phyloP scores from a whole-genome alignment of 2,329 filamentous ascomycete species.

The Salinomyces thailandicus region DNA sequence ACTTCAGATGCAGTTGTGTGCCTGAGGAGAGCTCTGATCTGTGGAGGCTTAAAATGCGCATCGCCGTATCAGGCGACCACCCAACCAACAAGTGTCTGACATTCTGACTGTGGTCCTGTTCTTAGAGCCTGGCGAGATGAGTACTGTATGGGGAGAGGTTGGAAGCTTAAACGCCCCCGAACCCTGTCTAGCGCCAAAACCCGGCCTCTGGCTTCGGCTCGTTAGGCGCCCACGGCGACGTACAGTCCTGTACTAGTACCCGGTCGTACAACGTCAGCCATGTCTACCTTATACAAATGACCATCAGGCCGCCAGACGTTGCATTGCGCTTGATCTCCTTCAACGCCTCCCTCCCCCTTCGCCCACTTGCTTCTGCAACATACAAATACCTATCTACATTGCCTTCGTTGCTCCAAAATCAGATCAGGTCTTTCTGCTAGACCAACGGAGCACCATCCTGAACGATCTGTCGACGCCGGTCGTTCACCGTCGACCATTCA shows the following conservation, averaged over 20 bases:
- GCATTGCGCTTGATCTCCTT: not conserved
- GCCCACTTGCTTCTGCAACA: too few relatives aligned
- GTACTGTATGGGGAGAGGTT: constrained; percentile 1
- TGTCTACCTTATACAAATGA: constrained; percentile 23
- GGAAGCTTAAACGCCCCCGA: not conserved
- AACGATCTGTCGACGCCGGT: too few relatives aligned
- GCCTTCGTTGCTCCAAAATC: not conserved
- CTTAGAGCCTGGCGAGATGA: not conserved
- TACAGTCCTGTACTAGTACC: too few relatives aligned
- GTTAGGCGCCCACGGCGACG: constrained; percentile 4
- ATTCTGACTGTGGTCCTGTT: not conserved
- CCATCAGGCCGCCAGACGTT: not conserved
- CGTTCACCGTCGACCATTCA: too few relatives aligned
- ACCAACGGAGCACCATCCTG: not conserved
- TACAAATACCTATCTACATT: not conserved
- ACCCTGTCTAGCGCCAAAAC: constrained; percentile 2
- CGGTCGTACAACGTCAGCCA: constrained; percentile 17
- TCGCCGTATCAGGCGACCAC: not conserved
- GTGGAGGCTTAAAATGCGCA: not conserved
- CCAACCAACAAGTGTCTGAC: not conserved
- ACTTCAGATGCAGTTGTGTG: not conserved
- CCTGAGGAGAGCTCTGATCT: not conserved
- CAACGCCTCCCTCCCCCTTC: not conserved
- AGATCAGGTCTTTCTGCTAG: not conserved
- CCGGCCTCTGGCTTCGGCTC: too few relatives aligned